Conservation (phyloP, 129 eudicot genomes). For the Glebionis coronaria region DNA sequence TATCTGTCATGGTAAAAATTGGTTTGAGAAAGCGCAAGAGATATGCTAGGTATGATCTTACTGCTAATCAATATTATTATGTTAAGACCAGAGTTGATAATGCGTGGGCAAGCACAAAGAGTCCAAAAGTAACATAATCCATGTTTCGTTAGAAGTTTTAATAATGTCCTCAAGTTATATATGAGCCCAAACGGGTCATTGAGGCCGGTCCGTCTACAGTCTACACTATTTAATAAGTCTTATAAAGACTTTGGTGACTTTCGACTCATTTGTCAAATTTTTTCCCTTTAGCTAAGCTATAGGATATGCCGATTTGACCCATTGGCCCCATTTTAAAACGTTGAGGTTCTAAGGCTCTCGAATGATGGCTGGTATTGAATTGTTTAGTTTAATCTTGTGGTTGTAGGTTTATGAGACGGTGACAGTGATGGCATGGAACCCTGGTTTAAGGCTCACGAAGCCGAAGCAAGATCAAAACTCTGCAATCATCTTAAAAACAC, state of each 20-base stretch:
- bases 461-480: constrained; percentile 49
- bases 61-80: background rate
- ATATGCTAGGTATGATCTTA: constrained; percentile 74
- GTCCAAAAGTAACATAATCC: background rate
- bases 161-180: background rate
- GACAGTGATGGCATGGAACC: constrained; percentile 61
- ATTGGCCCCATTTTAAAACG: background rate
- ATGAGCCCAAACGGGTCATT: background rate
- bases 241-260: background rate
- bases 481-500: constrained; percentile 29
- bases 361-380: background rate
- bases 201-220: background rate
- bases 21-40: constrained; percentile 77
- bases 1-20: constrained; percentile 55
- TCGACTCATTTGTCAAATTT: background rate
- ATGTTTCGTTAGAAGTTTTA: background rate
- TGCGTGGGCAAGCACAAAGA: background rate
- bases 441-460: constrained; percentile 42
- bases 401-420: constrained; percentile 84
- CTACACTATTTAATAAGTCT: background rate
- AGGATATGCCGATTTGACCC: background rate
- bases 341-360: background rate
- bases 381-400: background rate
- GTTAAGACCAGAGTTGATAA: background rate
- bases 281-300: background rate